Conservation (phyloP, 73 alveolate genomes). For the Tetrahymena elliotti region DNA sequence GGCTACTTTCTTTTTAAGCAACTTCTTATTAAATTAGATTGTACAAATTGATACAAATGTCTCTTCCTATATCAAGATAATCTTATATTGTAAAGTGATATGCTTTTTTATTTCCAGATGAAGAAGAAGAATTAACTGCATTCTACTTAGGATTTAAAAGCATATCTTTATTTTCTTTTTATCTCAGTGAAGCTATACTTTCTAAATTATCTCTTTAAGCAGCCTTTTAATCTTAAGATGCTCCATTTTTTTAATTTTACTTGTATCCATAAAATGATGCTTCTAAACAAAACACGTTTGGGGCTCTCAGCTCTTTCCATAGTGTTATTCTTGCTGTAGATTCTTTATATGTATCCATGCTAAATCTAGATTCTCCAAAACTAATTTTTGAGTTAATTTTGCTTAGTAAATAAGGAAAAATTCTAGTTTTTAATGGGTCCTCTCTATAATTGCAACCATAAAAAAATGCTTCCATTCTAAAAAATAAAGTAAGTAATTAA, state of each 20-base stretch:
- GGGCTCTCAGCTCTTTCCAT: constrained; percentile 54
- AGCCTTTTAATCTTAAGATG: background rate
- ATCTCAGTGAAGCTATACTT: background rate
- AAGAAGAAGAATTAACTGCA: background rate
- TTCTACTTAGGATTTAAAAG: background rate
- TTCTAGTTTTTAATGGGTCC: constrained; percentile 37
- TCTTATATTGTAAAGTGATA: constrained; percentile 18
- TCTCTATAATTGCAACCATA: constrained; percentile 32
- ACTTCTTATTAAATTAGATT: constrained; percentile 5
- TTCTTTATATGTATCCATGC: constrained; percentile 53
- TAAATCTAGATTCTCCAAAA: constrained; percentile 52
- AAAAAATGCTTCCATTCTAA: constrained; percentile 41
- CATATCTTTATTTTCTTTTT: background rate
- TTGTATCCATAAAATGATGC: constrained; percentile 18
- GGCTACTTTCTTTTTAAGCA: background rate
- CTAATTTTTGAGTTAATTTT: constrained; percentile 45
- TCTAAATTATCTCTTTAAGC: background rate
- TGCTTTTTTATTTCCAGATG: background rate
- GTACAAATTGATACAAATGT: constrained; percentile 6
- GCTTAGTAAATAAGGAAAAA: constrained; percentile 53
- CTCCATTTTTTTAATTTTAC: background rate
- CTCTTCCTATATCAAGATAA: constrained; percentile 22
- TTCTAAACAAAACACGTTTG: constrained; percentile 29
- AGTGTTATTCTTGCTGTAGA: constrained; percentile 60
- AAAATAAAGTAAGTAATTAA: background rate